Conservation (phyloP, 768 basidiomycete species). For the Boletellus sp. region DNA sequence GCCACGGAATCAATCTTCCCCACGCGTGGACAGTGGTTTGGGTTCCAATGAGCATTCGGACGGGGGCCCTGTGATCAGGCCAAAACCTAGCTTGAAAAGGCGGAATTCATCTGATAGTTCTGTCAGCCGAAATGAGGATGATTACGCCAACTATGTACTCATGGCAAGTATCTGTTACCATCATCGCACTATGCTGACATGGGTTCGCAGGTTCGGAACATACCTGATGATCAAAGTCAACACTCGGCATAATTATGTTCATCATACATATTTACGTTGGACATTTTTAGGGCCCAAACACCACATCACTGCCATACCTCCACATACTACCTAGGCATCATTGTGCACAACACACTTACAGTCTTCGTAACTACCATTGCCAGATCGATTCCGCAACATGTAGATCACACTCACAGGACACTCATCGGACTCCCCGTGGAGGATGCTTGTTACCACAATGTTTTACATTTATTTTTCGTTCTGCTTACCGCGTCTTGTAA, state of each 20-base stretch:
- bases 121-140: conserved; percentile 48
- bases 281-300: conserved; percentile 5
- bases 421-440: conserved; percentile 13
- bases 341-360: background rate
- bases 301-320: conserved; percentile 1
- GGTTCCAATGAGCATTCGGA: conserved; percentile 10
- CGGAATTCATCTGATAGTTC: conserved; percentile 21
- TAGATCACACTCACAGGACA: conserved; percentile 20
- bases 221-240: conserved; percentile 43
- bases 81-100: conserved; percentile 22
- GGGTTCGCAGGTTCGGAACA: conserved; percentile 49
- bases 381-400: conserved; percentile 10
- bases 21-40: background rate
- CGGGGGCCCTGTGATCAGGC: conserved; percentile 25
- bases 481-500: conserved; percentile 6
- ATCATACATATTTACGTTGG: conserved; percentile 5
- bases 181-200: conserved; percentile 9
- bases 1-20: conserved; percentile 30
- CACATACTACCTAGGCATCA: conserved; percentile 19
- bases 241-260: conserved; percentile 20
- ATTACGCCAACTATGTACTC: conserved; percentile 54
- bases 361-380: conserved; percentile 9
- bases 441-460: conserved; percentile 3
- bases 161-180: conserved; percentile 37
- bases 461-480: background rate